Evolutionary conservation across 768 basidiomycete species (phyloP).

Genomic region (Rhodotorula kratochvilovae): DNA sequence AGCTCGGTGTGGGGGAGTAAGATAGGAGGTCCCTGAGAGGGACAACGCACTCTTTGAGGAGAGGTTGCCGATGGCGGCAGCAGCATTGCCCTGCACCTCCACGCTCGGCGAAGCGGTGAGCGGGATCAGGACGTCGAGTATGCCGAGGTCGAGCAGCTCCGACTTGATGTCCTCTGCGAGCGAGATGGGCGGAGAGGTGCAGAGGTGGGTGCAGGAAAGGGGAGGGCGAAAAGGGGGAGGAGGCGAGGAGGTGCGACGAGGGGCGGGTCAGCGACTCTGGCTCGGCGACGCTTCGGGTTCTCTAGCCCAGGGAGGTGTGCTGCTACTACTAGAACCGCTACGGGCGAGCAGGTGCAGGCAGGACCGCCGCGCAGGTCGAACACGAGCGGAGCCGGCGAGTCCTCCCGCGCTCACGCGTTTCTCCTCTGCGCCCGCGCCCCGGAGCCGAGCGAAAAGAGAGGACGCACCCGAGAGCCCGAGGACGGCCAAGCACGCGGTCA

Average conservation of each 20-base stretch:
- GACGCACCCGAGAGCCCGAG: conserved; percentile 82
- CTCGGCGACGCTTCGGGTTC: conserved; percentile 1
- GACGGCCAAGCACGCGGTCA: conserved; percentile 98
- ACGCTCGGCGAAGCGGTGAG: conserved; percentile 92
- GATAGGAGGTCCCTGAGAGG: conserved; percentile 26
- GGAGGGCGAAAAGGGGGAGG: too few relatives aligned
- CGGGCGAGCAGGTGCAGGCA: too few relatives aligned
- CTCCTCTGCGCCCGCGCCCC: too few relatives aligned
- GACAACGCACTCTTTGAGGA: conserved; percentile 75
- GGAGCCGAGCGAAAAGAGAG: too few relatives aligned
- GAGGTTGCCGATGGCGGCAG: conserved; percentile 92
- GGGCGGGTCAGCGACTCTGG: neutral
- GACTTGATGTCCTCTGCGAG: conserved; percentile 86
- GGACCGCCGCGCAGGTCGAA: too few relatives aligned
- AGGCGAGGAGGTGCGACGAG: too few relatives aligned
- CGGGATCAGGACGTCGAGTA: conserved; percentile 94
- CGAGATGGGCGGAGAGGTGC: too few relatives aligned
- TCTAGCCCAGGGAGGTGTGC: too few relatives aligned
- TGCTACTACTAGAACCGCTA: too few relatives aligned
- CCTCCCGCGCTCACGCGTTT: too few relatives aligned
- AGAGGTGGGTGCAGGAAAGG: too few relatives aligned
- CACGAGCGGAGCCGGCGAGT: too few relatives aligned
- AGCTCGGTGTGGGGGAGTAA: neutral
- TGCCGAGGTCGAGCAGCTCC: conserved; percentile 94
- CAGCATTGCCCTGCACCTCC: conserved; percentile 97